Conservation (phyloP, 2,329 filamentous ascomycete genomes). For the Fusarium sublunatum region DNA sequence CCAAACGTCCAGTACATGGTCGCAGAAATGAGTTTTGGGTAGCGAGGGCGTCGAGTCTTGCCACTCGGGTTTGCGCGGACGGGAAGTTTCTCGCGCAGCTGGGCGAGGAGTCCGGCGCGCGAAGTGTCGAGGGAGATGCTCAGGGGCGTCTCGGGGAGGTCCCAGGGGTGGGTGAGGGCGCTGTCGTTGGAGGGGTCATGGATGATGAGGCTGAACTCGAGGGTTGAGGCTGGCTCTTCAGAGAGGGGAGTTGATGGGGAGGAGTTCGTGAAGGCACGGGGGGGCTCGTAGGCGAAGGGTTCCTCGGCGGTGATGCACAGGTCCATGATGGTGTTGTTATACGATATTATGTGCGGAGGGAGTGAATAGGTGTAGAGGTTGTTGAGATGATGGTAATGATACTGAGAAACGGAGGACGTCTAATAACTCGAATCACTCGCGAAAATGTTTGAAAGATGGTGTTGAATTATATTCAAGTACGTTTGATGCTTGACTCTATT, state of each 20-base stretch:
- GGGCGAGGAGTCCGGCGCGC: constrained; percentile 43
- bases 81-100: constrained; percentile 40
- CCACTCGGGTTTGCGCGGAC: constrained; percentile 3
- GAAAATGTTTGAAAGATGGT: neutral
- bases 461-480: neutral
- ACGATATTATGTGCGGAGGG: neutral
- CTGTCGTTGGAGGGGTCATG: constrained; percentile 39
- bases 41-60: constrained; percentile 15
- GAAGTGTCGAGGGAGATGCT: constrained; percentile 33
- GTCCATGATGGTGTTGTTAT: constrained; percentile 30
- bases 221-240: constrained; percentile 6
- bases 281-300: constrained; percentile 38
- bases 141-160: constrained; percentile 33
- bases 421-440: neutral
- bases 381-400: constrained; percentile 1
- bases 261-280: neutral
- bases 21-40: constrained; percentile 38
- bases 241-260: constrained; percentile 3
- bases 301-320: constrained; percentile 45
- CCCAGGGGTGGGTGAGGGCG: constrained; percentile 44
- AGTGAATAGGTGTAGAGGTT: neutral
- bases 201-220: constrained; percentile 44
- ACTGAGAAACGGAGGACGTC: neutral
- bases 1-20: constrained; percentile 44
- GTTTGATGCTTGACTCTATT: neutral